Conservation (phyloP, 305 asterid species). For the Ruellia speciosa region DNA sequence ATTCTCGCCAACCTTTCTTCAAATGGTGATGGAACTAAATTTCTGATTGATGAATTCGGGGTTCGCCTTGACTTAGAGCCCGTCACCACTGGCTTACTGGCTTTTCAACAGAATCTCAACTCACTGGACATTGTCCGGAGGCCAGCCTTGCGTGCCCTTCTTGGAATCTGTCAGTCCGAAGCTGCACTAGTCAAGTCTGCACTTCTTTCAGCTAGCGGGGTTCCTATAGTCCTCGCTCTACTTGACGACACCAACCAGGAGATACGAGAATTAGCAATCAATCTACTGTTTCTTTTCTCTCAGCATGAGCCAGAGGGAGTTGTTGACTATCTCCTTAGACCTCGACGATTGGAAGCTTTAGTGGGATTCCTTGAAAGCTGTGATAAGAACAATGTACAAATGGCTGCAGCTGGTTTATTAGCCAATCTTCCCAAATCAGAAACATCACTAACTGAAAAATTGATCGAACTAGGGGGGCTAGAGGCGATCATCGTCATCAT, state of each 20-base stretch:
- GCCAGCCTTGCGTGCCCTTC: slow-evolving; percentile 45
- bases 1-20: slow-evolving; percentile 45
- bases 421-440: slow-evolving; percentile 63
- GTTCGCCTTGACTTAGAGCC: slow-evolving; percentile 33
- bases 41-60: slow-evolving; percentile 37
- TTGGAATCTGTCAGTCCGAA: slow-evolving; percentile 46
- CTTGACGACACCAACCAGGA: slow-evolving; percentile 54
- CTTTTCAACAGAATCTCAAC: slow-evolving; percentile 42
- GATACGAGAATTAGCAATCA: slow-evolving; percentile 48
- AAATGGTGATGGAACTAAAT: slow-evolving; percentile 43
- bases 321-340: slow-evolving; percentile 53
- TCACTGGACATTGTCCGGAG: slow-evolving; percentile 32
- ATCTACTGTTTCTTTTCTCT: slow-evolving; percentile 50
- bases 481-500: slow-evolving; percentile 42
- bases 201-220: slow-evolving; percentile 46
- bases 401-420: slow-evolving; percentile 59
- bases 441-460: slow-evolving; percentile 33
- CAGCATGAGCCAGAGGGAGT: slow-evolving; percentile 60
- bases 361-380: slow-evolving; percentile 52
- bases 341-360: slow-evolving; percentile 49
- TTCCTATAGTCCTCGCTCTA: slow-evolving; percentile 43
- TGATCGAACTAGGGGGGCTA: slow-evolving; percentile 53
- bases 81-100: slow-evolving; percentile 32
- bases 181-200: slow-evolving; percentile 52
- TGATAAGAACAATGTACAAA: slow-evolving; percentile 42